Conservation (phyloP, 2,329 filamentous ascomycete species). For the Sporothrix variecibatus region DNA sequence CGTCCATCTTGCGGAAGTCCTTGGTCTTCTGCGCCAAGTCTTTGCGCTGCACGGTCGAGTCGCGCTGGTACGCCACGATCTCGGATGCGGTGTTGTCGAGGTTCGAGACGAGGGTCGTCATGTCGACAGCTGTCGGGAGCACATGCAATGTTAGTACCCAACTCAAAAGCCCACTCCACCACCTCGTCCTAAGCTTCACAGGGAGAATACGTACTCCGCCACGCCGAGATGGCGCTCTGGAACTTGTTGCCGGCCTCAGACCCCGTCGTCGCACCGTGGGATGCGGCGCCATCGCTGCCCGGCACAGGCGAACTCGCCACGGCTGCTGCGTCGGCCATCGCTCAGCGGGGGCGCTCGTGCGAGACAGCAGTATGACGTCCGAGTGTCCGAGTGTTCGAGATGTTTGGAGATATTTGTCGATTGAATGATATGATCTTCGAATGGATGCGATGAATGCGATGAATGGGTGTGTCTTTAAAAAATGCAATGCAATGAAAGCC, state of each 20-base stretch:
- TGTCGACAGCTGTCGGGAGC: conserved; percentile 69
- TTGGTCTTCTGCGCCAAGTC: conserved; percentile 99
- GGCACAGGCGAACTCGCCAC: conserved; percentile 25
- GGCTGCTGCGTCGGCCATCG: conserved; percentile 29
- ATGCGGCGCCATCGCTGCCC: conserved; percentile 19
- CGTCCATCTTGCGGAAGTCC: conserved; percentile 92
- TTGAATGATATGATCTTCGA: neutral
- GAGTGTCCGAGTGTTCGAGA: neutral
- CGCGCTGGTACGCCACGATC: conserved; percentile 87
- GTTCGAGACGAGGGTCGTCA: conserved; percentile 77
- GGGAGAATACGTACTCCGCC: conserved; percentile 70
- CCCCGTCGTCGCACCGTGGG: neutral
- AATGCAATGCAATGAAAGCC: neutral
- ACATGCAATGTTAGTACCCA: conserved; percentile 25
- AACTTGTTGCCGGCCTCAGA: conserved; percentile 81
- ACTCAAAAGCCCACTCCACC: neutral
- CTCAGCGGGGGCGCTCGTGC: conserved; percentile 12
- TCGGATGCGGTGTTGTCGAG: conserved; percentile 95
- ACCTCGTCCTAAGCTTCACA: neutral
- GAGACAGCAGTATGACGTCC: neutral
- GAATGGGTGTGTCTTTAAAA: neutral
- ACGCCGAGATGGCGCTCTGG: conserved; percentile 91
- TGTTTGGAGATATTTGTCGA: neutral
- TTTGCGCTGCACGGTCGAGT: conserved; percentile 94
- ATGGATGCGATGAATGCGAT: neutral